Conservation (phyloP, 2,329 filamentous ascomycete genomes). For the Plectosphaerella plurivora region DNA sequence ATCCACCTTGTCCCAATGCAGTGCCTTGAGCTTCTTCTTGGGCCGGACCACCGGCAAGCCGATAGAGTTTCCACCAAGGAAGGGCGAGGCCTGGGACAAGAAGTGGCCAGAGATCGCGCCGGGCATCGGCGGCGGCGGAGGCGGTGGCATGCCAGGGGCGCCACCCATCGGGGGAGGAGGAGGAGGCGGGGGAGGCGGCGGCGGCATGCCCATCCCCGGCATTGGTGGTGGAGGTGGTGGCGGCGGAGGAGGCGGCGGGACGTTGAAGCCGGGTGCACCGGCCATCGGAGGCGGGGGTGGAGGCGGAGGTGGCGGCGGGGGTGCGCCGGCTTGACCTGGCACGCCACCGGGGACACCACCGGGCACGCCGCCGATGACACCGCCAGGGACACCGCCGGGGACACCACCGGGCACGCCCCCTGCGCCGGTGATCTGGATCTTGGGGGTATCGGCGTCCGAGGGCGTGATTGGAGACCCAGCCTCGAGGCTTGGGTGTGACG, state of each 20-base stretch:
- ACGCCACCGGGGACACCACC: slow-evolving; percentile 10
- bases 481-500: slow-evolving; percentile 71
- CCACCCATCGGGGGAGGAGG: slow-evolving; percentile 38
- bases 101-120: slow-evolving; percentile 72
- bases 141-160: slow-evolving; percentile 35
- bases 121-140: slow-evolving; percentile 61
- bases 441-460: slow-evolving; percentile 54
- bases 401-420: slow-evolving; percentile 29
- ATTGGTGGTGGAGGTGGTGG: slow-evolving; percentile 37
- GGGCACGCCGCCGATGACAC: no score
- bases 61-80: slow-evolving; percentile 46
- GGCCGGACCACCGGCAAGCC: slow-evolving; percentile 78
- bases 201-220: slow-evolving; percentile 30
- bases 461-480: slow-evolving; percentile 65
- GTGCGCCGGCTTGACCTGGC: slow-evolving; percentile 23
- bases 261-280: slow-evolving; percentile 28
- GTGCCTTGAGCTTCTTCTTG: slow-evolving; percentile 98
- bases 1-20: slow-evolving; percentile 99
- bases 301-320: slow-evolving; percentile 39
- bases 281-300: slow-evolving; percentile 45
- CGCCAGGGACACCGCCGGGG: slow-evolving; percentile 16
- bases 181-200: slow-evolving; percentile 28
- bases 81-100: slow-evolving; percentile 59
- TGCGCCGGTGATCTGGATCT: slow-evolving; percentile 51
- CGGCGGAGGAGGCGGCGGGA: slow-evolving; percentile 45